These are phyloP conservation scores for Plenodomus biglobosus DNA, from an alignment of 2,329 filamentous ascomycete genomes.

Conservation along the genomic window DNA sequence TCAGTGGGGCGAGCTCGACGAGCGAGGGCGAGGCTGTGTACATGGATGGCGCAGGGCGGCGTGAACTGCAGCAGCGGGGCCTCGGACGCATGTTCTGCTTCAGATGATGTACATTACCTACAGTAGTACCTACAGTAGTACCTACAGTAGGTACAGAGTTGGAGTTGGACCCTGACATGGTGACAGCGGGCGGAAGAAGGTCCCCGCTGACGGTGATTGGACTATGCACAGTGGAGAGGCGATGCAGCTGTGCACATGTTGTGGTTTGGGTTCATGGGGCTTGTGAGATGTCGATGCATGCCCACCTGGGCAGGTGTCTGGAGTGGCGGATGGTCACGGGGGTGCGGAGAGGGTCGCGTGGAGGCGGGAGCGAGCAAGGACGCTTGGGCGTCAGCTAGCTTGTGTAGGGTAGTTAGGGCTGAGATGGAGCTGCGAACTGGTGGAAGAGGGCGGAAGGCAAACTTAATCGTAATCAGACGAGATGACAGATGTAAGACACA, in stretches of 20 bases:
- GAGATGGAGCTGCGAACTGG: conserved; percentile 4
- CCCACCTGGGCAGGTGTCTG: no score
- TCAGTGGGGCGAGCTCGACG: conserved; percentile 35
- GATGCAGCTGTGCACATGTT: conserved; percentile 8
- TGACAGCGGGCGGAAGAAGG: conserved; percentile 9
- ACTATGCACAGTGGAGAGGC: no score
- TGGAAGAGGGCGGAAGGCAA: no score
- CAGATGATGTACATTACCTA: conserved; percentile 16
- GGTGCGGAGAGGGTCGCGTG: conserved; percentile 14
- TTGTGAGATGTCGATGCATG: conserved; percentile 9
- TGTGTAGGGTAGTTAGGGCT: conserved; percentile 28
- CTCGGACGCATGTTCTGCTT: conserved; percentile 41
- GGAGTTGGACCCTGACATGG: not conserved
- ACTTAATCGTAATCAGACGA: no score
- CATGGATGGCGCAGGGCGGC: conserved; percentile 45
- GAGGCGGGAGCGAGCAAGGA: conserved; percentile 9
- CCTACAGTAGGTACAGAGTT: no score
- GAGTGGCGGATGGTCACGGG: conserved; percentile 5
- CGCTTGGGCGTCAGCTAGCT: not conserved
- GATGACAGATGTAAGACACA: no score
- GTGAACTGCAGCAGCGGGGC: conserved; percentile 47
- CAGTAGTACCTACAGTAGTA: no score
- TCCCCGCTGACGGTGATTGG: conserved; percentile 4
- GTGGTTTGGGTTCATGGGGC: conserved; percentile 6
- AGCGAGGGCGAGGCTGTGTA: conserved; percentile 58